phyloP scores from a whole-genome alignment of 2,329 filamentous ascomycete species.

The Rhytidhysteron rufulum region DNA sequence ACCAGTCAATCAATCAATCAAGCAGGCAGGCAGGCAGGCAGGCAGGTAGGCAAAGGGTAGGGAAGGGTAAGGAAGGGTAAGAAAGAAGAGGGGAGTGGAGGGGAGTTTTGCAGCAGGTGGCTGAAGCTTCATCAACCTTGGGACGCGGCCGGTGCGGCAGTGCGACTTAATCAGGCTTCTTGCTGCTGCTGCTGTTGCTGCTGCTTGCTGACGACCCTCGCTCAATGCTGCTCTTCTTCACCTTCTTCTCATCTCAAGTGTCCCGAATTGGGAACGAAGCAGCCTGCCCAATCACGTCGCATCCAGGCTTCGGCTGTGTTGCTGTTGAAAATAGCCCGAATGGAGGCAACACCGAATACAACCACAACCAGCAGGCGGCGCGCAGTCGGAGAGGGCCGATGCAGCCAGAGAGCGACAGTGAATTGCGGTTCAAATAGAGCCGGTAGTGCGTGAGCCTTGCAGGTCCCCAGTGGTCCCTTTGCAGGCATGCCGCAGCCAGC shows the following conservation, averaged over 20 bases:
- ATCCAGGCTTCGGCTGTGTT: slow-evolving; percentile 1
- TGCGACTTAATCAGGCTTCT: no score
- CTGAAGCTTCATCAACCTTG: no score
- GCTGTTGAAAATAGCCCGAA: slow-evolving; percentile 5
- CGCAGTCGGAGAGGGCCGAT: slow-evolving; percentile 9
- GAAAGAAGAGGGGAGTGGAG: no score
- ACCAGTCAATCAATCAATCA: neutral
- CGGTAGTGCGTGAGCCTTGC: slow-evolving; percentile 7
- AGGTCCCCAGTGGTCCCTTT: slow-evolving; percentile 1
- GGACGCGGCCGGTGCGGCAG: no score
- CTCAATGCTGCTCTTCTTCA: no score
- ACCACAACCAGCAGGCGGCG: slow-evolving; percentile 7
- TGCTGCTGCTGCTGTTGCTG: no score
- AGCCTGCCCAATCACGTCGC: neutral
- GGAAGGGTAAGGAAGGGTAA: neutral
- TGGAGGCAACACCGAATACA: no score
- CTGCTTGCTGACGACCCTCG: no score
- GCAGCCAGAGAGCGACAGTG: slow-evolving; percentile 3
- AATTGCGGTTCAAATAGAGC: slow-evolving; percentile 7
- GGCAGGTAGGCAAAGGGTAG: neutral
- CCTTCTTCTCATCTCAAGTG: no score
- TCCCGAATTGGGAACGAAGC: slow-evolving; percentile 1
- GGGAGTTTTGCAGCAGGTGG: no score
- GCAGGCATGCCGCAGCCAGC: neutral
- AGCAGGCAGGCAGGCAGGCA: neutral